Evolutionary conservation across 2,329 filamentous ascomycete species (phyloP), one percentile per base, ranked within the genome.

Genomic region (Fusarium goolgardi): DNA sequence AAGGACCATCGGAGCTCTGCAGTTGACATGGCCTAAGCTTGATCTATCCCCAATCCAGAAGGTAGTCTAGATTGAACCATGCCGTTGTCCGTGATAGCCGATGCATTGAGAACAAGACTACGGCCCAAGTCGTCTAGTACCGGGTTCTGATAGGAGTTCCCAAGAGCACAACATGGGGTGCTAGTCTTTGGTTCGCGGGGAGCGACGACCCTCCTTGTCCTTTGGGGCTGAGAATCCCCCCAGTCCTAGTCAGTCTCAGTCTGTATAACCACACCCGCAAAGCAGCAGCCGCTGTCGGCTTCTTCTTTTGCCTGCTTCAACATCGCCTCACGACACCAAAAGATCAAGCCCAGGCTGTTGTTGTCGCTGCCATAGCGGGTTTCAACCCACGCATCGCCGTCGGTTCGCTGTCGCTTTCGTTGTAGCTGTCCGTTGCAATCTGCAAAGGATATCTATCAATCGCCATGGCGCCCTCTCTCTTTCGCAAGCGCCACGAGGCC

Each of bases 401-500:
- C 31, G 67, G 65, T 51, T 56, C 49, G 65, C 55, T 53, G 56
- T 69, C 51, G 65, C 55, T 52, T 51, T 69, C 55, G 60, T 47
- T 55, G 32, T 43, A 51, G 32, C 41, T 32, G 31, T 59, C 50
- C 53, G 63, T 59, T 57, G 49, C 61, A 56, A 20, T 32, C 45
- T 46, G 56, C 58, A 59, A 31, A 63, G 53, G 49, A 35, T 55
- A 46, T 50, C 49, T 49, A 51, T 52, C 35, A 56, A 63, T 59
- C 57, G 62, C 67, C 67, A 80, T 79, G 77, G 73, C 74, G 59
- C 73, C 74, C 59, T 77, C 75, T 51, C 71, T 82, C 63, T 82
- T 83, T 65, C 81, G 81, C 73, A 82, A 81, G 73, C 79, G 82
- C 72, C 79, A 80, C 67, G 80, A 83, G 76, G 75, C 79, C 62